A percentile compares a stretch with the other conserved stretches of the same genome.
These are phyloP conservation scores for Monsonia emarginata DNA, from an alignment of 441 rosid species.

Conservation along the genomic window DNA sequence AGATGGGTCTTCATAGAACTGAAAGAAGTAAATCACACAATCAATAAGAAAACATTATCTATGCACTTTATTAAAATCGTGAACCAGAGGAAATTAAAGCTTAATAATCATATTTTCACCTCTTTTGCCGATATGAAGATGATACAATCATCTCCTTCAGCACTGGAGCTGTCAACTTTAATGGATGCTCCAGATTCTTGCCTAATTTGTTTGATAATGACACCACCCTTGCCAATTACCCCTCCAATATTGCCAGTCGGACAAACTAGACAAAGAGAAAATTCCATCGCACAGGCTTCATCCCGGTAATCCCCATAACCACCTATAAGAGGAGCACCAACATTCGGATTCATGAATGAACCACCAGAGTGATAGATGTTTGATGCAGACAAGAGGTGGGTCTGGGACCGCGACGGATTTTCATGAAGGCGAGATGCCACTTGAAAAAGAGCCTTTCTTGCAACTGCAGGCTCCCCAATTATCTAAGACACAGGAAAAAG, in stretches of 20 bases:
- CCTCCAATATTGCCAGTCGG: constrained; percentile 57
- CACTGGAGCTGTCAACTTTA: constrained; percentile 71
- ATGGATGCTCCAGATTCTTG: constrained; percentile 71
- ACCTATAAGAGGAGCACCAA: constrained; percentile 31
- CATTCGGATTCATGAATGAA: constrained; percentile 42
- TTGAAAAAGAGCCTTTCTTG: constrained; percentile 71
- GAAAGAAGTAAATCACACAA: constrained; percentile 12
- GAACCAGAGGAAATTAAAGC: not conserved
- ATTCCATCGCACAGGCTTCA: constrained; percentile 53
- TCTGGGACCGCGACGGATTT: constrained; percentile 83
- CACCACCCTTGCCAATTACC: constrained; percentile 83
- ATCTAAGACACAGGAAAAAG: constrained; percentile 32
- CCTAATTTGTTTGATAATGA: constrained; percentile 74
- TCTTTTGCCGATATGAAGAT: constrained; percentile 70
- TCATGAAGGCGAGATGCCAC: constrained; percentile 82
- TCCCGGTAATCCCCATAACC: constrained; percentile 52
- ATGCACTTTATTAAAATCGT: not conserved
- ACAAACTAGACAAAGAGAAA: constrained; percentile 59
- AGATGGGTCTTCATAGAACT: constrained; percentile 74
- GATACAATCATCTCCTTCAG: constrained; percentile 79
- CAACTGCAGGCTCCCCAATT: constrained; percentile 68
- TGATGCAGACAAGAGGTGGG: constrained; percentile 49
- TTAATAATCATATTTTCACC: constrained; percentile 28
- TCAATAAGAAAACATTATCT: constrained; percentile 5
- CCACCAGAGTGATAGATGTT: constrained; percentile 40